phyloP scores from a whole-genome alignment of 2,329 filamentous ascomycete species.

The Zymoseptoria brevis region DNA sequence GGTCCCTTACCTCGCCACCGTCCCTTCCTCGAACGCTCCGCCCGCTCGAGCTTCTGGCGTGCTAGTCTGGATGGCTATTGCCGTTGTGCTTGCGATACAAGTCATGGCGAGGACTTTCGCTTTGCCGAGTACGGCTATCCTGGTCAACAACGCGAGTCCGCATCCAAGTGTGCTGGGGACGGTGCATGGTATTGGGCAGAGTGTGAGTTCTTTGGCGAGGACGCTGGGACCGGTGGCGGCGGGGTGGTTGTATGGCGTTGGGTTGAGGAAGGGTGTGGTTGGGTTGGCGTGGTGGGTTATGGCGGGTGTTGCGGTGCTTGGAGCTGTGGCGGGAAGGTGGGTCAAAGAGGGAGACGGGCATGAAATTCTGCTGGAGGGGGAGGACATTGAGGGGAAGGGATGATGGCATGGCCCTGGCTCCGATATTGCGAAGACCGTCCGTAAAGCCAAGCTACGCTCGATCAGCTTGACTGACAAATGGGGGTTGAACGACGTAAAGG shows the following conservation, averaged over 20 bases:
- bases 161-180: conserved; percentile 50
- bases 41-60: conserved; percentile 35
- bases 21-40: conserved; percentile 33
- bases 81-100: conserved; percentile 36
- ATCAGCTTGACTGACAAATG: too few relatives aligned
- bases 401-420: background rate
- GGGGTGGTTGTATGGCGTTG: conserved; percentile 46
- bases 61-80: conserved; percentile 38
- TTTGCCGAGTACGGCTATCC: conserved; percentile 50
- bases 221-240: conserved; percentile 49
- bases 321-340: conserved; percentile 50
- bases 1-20: conserved; percentile 36
- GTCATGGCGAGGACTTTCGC: conserved; percentile 44
- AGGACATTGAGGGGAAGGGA: conserved; percentile 25
- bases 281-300: conserved; percentile 52
- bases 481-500: too few relatives aligned
- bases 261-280: conserved; percentile 46
- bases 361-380: conserved; percentile 47
- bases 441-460: too few relatives aligned
- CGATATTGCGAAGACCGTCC: too few relatives aligned
- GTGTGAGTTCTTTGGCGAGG: conserved; percentile 44
- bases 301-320: conserved; percentile 46
- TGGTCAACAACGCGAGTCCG: conserved; percentile 54
- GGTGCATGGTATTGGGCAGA: conserved; percentile 52
- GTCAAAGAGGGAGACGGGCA: conserved; percentile 58